Percentiles rank a stretch among this genome's conserved stretches.
phyloP scores from a whole-genome alignment of 192 early-diverging fungal genomes.

The Backusella mclennaniae region DNA sequence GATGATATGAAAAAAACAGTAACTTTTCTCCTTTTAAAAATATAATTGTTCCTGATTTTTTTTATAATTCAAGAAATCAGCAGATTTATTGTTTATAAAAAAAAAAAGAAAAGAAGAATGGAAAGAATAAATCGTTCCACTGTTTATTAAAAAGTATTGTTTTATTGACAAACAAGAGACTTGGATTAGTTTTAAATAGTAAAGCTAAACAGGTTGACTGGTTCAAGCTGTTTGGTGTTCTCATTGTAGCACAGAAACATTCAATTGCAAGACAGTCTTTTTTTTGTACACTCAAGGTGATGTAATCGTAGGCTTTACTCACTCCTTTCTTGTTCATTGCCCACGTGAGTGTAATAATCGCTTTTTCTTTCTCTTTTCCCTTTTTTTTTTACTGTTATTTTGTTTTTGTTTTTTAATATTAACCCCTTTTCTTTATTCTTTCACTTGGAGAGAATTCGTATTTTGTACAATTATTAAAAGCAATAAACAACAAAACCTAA shows the following conservation, averaged over 20 bases:
- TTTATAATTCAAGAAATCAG: not conserved
- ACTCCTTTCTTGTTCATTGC: constrained; percentile 1
- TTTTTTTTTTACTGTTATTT: not conserved
- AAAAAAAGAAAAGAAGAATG: not conserved
- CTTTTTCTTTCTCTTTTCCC: not conserved
- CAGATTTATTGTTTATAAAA: not conserved
- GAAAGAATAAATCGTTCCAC: not conserved
- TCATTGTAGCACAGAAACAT: not conserved
- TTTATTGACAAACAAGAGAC: no score
- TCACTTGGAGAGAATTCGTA: not conserved
- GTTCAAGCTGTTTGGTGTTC: not conserved
- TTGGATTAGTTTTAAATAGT: no score
- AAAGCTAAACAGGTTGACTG: not conserved
- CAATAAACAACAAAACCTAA: not conserved
- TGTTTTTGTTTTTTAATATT: not conserved
- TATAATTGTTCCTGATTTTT: not conserved
- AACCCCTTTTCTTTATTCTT: not conserved
- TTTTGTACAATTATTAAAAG: not conserved
- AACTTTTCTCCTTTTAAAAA: not conserved
- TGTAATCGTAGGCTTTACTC: not conserved
- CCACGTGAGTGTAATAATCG: not conserved
- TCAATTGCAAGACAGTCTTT: not conserved
- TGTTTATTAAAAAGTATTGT: no score
- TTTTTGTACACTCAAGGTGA: not conserved
- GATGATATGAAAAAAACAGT: not conserved